These are phyloP conservation scores for Hyphopichia fennica DNA, from an alignment of 1,139 yeast genomes.

Conservation along the genomic window DNA sequence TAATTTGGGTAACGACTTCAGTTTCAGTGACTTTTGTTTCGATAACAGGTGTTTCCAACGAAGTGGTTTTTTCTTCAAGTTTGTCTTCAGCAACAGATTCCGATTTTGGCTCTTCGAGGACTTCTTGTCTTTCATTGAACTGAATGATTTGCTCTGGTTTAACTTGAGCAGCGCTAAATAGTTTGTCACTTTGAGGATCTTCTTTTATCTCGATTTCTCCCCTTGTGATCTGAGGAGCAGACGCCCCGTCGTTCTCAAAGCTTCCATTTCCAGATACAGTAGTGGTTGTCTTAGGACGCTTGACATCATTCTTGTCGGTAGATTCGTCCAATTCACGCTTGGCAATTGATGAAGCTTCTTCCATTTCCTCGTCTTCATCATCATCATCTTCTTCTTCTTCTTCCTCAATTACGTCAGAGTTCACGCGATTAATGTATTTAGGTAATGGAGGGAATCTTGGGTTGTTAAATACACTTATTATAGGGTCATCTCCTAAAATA, in stretches of 20 bases:
- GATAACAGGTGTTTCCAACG: neutral
- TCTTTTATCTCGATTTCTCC: slow-evolving; percentile 4
- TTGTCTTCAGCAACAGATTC: no score
- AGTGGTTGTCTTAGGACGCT: neutral
- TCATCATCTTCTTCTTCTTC: slow-evolving; percentile 15
- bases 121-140: slow-evolving; percentile 5
- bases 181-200: slow-evolving; percentile 1
- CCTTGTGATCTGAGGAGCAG: neutral
- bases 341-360: slow-evolving; percentile 5
- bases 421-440: slow-evolving; percentile 25
- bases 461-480: slow-evolving; percentile 59
- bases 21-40: slow-evolving; percentile 1
- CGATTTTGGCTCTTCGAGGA: slow-evolving; percentile 6
- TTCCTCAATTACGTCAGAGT: slow-evolving; percentile 2
- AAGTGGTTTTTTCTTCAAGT: slow-evolving; percentile 1
- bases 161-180: slow-evolving; percentile 3
- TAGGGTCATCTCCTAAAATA: slow-evolving; percentile 41
- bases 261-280: neutral
- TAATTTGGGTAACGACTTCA: slow-evolving; percentile 6
- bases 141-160: slow-evolving; percentile 7
- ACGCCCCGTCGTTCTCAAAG: neutral
- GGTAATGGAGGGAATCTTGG: slow-evolving; percentile 77
- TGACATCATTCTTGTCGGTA: slow-evolving; percentile 3
- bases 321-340: neutral
- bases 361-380: slow-evolving; percentile 19